Base-by-base conservation (phyloP, 495 filamentous ascomycete species). In the Podospora comata region DNA sequence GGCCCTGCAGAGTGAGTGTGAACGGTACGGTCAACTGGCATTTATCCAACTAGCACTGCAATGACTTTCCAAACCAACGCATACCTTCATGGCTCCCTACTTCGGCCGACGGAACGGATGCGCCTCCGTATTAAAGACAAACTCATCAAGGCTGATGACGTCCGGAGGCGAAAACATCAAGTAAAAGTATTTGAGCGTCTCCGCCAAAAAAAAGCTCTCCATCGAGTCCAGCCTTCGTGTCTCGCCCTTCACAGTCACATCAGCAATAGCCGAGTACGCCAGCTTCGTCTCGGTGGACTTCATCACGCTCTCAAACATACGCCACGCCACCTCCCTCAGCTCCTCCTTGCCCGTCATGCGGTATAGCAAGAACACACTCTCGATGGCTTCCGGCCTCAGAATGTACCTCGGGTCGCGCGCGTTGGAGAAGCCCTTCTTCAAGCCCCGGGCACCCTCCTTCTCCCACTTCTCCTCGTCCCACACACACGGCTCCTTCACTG, bases 101-200 rank as follows among this genome's bases (percentile, higher is more conserved):
- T 63, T 71, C 4, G 75, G 73, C 44, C 80, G 69, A 70, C 70
- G 76, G 18, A 97, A 83, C 3, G 90, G 87, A 79, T 96, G 93
- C 4, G 91, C 93, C 80, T 96, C 93, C 0, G 92, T 96, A 76
- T 96, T 96, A 64, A 96, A 87, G 5, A 97, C 90, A 66, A 91
- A 86, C 9, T 92, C 82, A 70, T 92, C 88, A 77, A 96, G 78
- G 75, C 85, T 92, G 53, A 94, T 82, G 32, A 88, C 71, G 60
- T 87, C 83, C 0, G 91, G 89, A 34, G 92, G 88, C 18, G 86
- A 89, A 72, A 95, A 97, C 48, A 93, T 87, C 44, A 96, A 78
- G 67, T 93, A 96, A 68, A 94, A 92, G 61, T 81, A 85, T 72
- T 84, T 84, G 58, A 84, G 75, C 53, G 81, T 83, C 68, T 82